Evolutionary conservation across 306 rosid genomes (phyloP).

Genomic region (Argentina anserina): DNA sequence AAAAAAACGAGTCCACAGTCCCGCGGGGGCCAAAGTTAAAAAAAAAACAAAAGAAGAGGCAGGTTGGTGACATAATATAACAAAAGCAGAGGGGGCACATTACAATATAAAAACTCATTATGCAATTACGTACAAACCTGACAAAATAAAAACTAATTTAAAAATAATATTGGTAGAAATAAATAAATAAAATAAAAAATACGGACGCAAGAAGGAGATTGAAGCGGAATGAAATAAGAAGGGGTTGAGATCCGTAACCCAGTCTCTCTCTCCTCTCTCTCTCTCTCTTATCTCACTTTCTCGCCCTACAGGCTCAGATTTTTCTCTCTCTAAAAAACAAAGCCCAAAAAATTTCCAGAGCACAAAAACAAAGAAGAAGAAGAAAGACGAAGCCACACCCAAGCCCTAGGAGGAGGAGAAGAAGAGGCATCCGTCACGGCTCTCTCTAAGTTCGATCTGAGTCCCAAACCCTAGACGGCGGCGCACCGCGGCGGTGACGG

Average conservation of each 20-base stretch:
- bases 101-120: too few relatives aligned
- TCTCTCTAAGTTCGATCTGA: conserved; percentile 32
- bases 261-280: conserved; percentile 40
- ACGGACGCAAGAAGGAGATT: conserved; percentile 56
- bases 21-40: conserved; percentile 34
- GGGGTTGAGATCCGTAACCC: conserved; percentile 65
- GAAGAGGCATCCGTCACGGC: conserved; percentile 8
- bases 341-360: conserved; percentile 18
- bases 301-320: conserved; percentile 53
- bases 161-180: too few relatives aligned
- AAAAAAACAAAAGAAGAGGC: conserved; percentile 38
- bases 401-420: conserved; percentile 16
- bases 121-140: too few relatives aligned
- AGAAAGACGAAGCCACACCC: background rate
- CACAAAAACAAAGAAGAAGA: conserved; percentile 5
- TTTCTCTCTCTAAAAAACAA: conserved; percentile 20
- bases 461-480: conserved; percentile 25
- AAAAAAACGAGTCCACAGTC: background rate
- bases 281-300: conserved; percentile 74
- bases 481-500: background rate
- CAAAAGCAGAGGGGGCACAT: background rate
- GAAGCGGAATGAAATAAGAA: conserved; percentile 25
- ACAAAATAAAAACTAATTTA: too few relatives aligned
- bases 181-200: background rate
- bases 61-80: conserved; percentile 15